Conservation (phyloP, 2,329 filamentous ascomycete genomes). For the Geosmithia putterillii region DNA sequence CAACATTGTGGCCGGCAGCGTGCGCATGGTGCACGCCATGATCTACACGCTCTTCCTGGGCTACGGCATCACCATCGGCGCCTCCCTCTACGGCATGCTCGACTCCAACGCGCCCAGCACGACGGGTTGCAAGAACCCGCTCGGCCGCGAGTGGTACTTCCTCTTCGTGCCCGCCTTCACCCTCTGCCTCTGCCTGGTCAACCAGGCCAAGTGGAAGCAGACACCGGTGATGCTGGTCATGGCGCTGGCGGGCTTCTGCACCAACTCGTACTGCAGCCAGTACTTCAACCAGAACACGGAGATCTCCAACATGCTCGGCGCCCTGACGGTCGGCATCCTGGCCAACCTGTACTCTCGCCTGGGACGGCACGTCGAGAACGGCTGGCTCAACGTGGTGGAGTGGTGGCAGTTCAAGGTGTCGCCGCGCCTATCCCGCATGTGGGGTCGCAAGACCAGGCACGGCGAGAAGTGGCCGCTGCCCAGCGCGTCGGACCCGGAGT, state of each 20-base stretch:
- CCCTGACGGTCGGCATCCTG: conserved; percentile 62
- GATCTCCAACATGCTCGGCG: conserved; percentile 66
- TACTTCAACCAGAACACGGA: conserved; percentile 60
- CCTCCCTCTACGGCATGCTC: conserved; percentile 52
- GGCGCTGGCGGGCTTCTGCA: conserved; percentile 59
- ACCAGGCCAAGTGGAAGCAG: conserved; percentile 72
- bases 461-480: conserved; percentile 18
- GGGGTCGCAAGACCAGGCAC: conserved; percentile 10
- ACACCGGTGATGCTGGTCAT: conserved; percentile 66
- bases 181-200: conserved; percentile 63
- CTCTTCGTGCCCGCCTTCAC: conserved; percentile 66
- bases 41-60: conserved; percentile 65
- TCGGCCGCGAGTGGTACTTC: conserved; percentile 41
- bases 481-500: conserved; percentile 20
- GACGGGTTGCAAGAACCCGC: conserved; percentile 28
- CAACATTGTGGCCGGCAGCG: conserved; percentile 58
- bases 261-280: conserved; percentile 60
- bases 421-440: conserved; percentile 13
- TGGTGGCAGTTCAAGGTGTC: conserved; percentile 37
- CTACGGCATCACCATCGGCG: conserved; percentile 61
- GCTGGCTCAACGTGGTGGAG: conserved; percentile 31
- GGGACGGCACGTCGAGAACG: conserved; percentile 45
- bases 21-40: conserved; percentile 64
- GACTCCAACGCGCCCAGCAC: conserved; percentile 38
- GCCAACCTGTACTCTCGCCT: conserved; percentile 68